Evolutionary conservation across 1,284 basidiomycete genomes (phyloP).

Genomic region (Ustilago vetiveriae): DNA sequence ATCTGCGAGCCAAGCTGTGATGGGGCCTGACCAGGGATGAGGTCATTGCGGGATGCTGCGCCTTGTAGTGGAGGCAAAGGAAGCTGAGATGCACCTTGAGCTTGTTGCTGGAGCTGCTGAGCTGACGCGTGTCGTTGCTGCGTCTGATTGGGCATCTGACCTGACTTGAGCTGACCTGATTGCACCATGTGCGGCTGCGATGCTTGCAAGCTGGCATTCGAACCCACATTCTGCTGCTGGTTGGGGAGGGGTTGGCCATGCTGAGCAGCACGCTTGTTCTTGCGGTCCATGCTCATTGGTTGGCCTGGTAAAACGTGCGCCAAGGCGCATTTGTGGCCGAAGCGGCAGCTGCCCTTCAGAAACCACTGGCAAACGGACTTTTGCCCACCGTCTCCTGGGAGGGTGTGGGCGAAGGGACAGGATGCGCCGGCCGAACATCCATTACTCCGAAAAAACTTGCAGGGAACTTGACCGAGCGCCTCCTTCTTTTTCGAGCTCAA

Average conservation of each 20-base stretch:
- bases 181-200: conserved; percentile 4
- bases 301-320: conserved; percentile 94
- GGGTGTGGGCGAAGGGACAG: conserved; percentile 89
- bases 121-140: conserved; percentile 20
- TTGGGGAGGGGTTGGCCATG: conserved; percentile 59
- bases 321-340: conserved; percentile 86
- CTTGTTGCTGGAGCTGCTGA: conserved; percentile 14
- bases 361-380: conserved; percentile 96
- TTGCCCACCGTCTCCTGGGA: conserved; percentile 65
- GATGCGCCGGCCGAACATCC: conserved; percentile 86
- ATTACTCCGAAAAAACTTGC: conserved; percentile 87
- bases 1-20: conserved; percentile 14
- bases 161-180: conserved; percentile 4
- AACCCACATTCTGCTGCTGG: conserved; percentile 8
- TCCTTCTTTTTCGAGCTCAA: conserved; percentile 69
- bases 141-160: not conserved
- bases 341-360: conserved; percentile 89
- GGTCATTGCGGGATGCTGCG: conserved; percentile 1
- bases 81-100: conserved; percentile 4
- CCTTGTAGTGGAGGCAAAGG: conserved; percentile 16
- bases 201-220: not conserved
- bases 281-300: conserved; percentile 84
- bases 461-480: conserved; percentile 94
- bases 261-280: conserved; percentile 97
- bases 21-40: conserved; percentile 8